These are phyloP conservation scores for Venustampulla echinocandica DNA, from an alignment of 495 filamentous ascomycete genomes.

Conservation along the genomic window DNA sequence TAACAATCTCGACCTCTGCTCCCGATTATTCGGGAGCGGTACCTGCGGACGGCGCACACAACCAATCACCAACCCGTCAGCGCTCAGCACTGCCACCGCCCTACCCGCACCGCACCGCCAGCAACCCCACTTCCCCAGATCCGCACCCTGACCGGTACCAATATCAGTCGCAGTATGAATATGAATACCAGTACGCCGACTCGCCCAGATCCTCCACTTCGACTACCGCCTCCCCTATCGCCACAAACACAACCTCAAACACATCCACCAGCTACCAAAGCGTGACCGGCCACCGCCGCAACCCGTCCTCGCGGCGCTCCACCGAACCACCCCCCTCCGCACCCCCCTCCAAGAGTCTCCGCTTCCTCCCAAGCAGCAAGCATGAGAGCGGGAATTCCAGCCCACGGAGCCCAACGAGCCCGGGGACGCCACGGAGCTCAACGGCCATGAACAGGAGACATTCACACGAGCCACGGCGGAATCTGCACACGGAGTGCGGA, in stretches of 20 bases:
- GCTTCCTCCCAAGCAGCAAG: too few relatives aligned
- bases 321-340: too few relatives aligned
- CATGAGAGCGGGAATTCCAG: not conserved
- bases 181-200: not conserved
- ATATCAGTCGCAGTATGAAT: not conserved
- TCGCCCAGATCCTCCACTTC: too few relatives aligned
- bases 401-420: not conserved
- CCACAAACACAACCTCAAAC: too few relatives aligned
- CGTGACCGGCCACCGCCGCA: too few relatives aligned
- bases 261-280: too few relatives aligned
- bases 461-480: constrained; percentile 4
- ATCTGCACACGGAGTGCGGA: constrained; percentile 18
- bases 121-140: not conserved
- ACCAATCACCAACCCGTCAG: not conserved
- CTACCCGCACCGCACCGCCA: not conserved
- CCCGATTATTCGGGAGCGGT: not conserved
- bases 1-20: not conserved
- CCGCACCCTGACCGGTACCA: not conserved
- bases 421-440: too few relatives aligned
- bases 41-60: not conserved
- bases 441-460: constrained; percentile 11
- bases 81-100: not conserved
- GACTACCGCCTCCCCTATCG: too few relatives aligned
- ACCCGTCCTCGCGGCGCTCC: too few relatives aligned
- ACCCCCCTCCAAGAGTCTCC: too few relatives aligned